Percentiles rank a stretch among this genome's conserved stretches.
phyloP scores from a whole-genome alignment of 345 rosid species.

The Populus tremula region DNA sequence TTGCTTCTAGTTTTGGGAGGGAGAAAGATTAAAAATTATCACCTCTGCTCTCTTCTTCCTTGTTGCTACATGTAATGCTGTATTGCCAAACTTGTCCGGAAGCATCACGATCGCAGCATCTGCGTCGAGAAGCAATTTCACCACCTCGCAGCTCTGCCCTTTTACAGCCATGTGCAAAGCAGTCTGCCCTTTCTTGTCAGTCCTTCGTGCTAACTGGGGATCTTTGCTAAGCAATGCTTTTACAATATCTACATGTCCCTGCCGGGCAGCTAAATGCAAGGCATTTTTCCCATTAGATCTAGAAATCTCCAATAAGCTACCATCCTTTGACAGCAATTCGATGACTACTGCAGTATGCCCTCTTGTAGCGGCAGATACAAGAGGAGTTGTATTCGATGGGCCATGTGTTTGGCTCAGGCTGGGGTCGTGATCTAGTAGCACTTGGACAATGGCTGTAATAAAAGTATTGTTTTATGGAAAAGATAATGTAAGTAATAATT shows the following conservation, averaged over 20 bases:
- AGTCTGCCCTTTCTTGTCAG: constrained; percentile 94
- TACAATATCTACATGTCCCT: constrained; percentile 77
- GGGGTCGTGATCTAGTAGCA: constrained; percentile 76
- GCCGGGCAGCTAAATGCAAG: constrained; percentile 87
- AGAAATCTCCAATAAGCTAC: constrained; percentile 63
- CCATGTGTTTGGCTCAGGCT: constrained; percentile 67
- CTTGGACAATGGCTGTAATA: constrained; percentile 79
- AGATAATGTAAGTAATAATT: not conserved
- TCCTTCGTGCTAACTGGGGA: constrained; percentile 80
- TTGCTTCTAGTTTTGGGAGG: not conserved
- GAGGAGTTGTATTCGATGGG: constrained; percentile 86
- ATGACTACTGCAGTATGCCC: constrained; percentile 87
- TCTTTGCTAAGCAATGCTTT: constrained; percentile 71
- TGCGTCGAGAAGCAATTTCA: constrained; percentile 77
- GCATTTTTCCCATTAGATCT: constrained; percentile 90
- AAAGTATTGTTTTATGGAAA: constrained; percentile 1
- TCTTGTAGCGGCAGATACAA: constrained; percentile 81
- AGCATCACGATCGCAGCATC: constrained; percentile 96
- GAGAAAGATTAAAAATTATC: constrained; percentile 18
- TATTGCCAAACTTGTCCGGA: constrained; percentile 86
- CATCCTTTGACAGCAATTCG: constrained; percentile 75
- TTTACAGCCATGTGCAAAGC: constrained; percentile 96
- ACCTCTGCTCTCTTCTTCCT: constrained; percentile 90
- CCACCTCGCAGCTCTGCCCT: constrained; percentile 88
- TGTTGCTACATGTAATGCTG: constrained; percentile 93